Percentiles rank a stretch among this genome's conserved stretches.
These are phyloP conservation scores for Ramularia endophylla DNA, from an alignment of 2,329 filamentous ascomycete species.

Conservation along the genomic window DNA sequence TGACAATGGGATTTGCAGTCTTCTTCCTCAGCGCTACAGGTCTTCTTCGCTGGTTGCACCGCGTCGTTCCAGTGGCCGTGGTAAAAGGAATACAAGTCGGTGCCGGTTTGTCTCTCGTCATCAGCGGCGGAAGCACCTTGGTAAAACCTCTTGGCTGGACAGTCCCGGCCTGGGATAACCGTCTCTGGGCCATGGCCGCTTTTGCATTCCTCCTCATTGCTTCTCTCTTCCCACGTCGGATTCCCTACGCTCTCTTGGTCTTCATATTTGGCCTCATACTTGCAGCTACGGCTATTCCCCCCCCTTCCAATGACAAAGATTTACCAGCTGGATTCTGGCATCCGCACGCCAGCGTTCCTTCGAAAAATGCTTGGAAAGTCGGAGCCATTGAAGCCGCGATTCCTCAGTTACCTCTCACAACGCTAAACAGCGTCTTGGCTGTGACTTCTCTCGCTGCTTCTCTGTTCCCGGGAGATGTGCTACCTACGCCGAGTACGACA, in stretches of 20 bases:
- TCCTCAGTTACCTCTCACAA: constrained; percentile 84
- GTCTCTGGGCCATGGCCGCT: constrained; percentile 67
- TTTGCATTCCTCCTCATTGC: constrained; percentile 67
- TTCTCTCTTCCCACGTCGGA: constrained; percentile 50
- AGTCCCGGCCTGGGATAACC: constrained; percentile 65
- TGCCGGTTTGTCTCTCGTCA: constrained; percentile 74
- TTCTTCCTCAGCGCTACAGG: constrained; percentile 74
- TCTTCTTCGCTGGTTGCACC: constrained; percentile 65
- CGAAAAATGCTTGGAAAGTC: constrained; percentile 41
- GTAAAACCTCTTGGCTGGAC: constrained; percentile 65
- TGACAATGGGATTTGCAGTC: constrained; percentile 69
- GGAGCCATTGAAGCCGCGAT: constrained; percentile 64
- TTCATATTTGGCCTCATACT: constrained; percentile 64
- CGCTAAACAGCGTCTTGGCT: constrained; percentile 87
- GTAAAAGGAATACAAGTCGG: constrained; percentile 95
- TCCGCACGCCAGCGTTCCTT: constrained; percentile 47
- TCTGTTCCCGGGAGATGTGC: constrained; percentile 58
- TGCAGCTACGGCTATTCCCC: constrained; percentile 36
- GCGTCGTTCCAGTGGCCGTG: constrained; percentile 74
- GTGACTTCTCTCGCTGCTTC: constrained; percentile 73
- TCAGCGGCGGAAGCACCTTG: constrained; percentile 67
- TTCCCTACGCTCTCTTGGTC: constrained; percentile 73
- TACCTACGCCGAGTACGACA: constrained; percentile 61
- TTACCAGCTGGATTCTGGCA: constrained; percentile 51
- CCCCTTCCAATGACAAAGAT: constrained; percentile 37